Evolutionary conservation across 768 basidiomycete species (phyloP).

Genomic region (Pleurotus eryngii): DNA sequence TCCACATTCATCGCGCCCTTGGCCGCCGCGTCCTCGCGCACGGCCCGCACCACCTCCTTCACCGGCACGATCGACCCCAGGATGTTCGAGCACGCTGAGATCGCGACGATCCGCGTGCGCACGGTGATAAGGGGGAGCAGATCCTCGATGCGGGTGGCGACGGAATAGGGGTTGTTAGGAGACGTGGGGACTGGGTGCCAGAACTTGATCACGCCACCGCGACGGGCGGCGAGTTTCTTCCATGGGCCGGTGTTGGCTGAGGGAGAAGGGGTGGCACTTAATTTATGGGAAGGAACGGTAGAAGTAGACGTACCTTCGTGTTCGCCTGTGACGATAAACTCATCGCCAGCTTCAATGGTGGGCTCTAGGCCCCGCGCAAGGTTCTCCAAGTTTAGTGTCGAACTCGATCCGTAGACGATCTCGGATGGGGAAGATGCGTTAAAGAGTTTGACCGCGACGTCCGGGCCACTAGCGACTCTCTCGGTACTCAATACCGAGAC

Average conservation of each 20-base stretch:
- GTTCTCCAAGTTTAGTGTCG: conserved; percentile 69
- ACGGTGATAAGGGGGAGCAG: conserved; percentile 59
- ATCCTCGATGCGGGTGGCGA: conserved; percentile 49
- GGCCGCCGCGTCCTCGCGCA: conserved; percentile 46
- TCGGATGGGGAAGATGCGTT: conserved; percentile 62
- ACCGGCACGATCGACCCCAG: conserved; percentile 66
- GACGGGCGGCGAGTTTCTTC: conserved; percentile 67
- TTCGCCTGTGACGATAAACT: conserved; percentile 76
- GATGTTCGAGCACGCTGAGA: conserved; percentile 74
- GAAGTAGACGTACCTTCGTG: conserved; percentile 60
- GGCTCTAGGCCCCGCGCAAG: conserved; percentile 58
- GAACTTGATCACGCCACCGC: conserved; percentile 49
- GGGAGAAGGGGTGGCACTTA: not conserved
- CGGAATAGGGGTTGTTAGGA: conserved; percentile 63
- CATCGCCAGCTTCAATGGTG: conserved; percentile 56
- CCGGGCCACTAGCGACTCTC: conserved; percentile 46
- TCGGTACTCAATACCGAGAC: conserved; percentile 48
- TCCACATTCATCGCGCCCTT: conserved; percentile 60
- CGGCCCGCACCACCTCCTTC: conserved; percentile 48
- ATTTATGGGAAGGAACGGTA: not conserved
- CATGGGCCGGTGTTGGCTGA: conserved; percentile 73
- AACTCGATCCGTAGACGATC: conserved; percentile 63
- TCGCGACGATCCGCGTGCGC: conserved; percentile 70
- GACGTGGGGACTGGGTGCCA: conserved; percentile 53
- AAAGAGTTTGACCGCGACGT: conserved; percentile 55